A percentile compares a stretch with the other conserved stretches of the same genome.
phyloP scores from a whole-genome alignment of 768 basidiomycete species.

The Tephrocybe sp. region DNA sequence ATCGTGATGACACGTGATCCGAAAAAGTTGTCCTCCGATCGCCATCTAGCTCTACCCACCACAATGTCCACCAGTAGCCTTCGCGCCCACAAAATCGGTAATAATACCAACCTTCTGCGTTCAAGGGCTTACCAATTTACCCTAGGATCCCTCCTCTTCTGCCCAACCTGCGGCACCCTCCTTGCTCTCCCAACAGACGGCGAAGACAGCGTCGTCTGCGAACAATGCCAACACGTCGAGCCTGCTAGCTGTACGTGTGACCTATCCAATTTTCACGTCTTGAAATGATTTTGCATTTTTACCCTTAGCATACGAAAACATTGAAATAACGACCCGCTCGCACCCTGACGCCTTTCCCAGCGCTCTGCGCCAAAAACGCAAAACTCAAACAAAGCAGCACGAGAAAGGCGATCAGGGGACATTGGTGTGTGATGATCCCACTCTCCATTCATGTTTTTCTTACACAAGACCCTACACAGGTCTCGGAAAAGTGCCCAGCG shows the following conservation, averaged over 20 bases:
- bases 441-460: neutral
- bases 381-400: conserved; percentile 84
- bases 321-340: conserved; percentile 85
- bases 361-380: conserved; percentile 79
- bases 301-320: conserved; percentile 78
- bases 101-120: too few species aligned
- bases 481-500: conserved; percentile 85
- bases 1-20: neutral
- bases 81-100: too few species aligned
- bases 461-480: conserved; percentile 40
- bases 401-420: conserved; percentile 68
- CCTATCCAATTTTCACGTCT: neutral
- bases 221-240: conserved; percentile 86
- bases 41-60: too few species aligned
- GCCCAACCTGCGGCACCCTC: conserved; percentile 89
- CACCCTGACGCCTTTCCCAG: conserved; percentile 96
- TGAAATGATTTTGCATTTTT: neutral
- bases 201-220: conserved; percentile 76
- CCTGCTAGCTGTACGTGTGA: conserved; percentile 83
- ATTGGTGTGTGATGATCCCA: conserved; percentile 31
- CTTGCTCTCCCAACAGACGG: conserved; percentile 79
- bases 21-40: too few species aligned
- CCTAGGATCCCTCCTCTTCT: conserved; percentile 89
- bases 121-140: too few species aligned
- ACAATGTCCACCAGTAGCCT: too few species aligned